These are phyloP conservation scores for Exutisphaerella laricina DNA, from an alignment of 2,329 filamentous ascomycete species.

Conservation along the genomic window DNA sequence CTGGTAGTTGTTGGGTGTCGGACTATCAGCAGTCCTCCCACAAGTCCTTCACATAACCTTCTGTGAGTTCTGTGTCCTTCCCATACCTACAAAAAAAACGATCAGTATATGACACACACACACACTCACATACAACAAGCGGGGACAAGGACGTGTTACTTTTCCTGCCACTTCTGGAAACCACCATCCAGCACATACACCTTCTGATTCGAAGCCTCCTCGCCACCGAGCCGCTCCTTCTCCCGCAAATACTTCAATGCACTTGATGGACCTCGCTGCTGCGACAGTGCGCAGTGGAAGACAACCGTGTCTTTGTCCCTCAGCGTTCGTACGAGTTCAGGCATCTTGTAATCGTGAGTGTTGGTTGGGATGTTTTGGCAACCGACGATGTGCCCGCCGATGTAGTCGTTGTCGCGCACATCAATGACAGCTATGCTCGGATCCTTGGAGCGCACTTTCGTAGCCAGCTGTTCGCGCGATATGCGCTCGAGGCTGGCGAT, in stretches of 20 bases:
- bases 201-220: conserved; percentile 51
- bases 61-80: conserved; percentile 71
- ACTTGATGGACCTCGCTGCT: conserved; percentile 81
- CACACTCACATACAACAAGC: not conserved
- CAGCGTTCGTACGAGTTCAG: conserved; percentile 74
- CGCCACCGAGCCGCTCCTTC: conserved; percentile 50
- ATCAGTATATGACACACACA: conserved; percentile 9
- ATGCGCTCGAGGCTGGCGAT: conserved; percentile 63
- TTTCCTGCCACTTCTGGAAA: conserved; percentile 85
- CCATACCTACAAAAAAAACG: conserved; percentile 50
- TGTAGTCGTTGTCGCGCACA: conserved; percentile 82
- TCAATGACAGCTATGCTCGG: conserved; percentile 67
- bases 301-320: conserved; percentile 75
- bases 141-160: conserved; percentile 41
- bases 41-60: conserved; percentile 76
- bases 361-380: conserved; percentile 69
- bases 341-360: conserved; percentile 68
- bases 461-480: conserved; percentile 61
- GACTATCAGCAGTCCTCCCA: conserved; percentile 52
- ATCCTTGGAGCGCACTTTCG: conserved; percentile 45
- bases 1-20: no score
- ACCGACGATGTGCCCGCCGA: conserved; percentile 81
- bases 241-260: conserved; percentile 75
- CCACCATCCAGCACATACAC: conserved; percentile 78
- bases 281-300: conserved; percentile 90